Conservation (phyloP, 441 rosid genomes). For the Populus hybrid region DNA sequence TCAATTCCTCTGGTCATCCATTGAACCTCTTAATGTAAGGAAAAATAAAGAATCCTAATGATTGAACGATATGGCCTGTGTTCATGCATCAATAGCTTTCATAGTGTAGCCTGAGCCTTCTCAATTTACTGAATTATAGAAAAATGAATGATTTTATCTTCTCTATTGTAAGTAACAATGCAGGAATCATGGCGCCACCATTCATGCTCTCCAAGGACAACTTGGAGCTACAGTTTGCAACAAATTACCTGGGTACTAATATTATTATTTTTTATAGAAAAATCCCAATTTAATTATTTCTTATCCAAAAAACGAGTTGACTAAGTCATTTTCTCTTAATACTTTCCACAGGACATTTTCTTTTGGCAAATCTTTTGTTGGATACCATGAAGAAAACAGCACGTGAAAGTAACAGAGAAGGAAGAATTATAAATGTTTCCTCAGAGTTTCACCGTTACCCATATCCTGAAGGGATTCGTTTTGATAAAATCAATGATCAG, state of each 20-base stretch:
- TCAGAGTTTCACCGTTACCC: constrained; percentile 46
- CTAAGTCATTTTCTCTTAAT: neutral
- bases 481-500: constrained; percentile 47
- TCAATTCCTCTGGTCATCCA: constrained; percentile 29
- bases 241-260: constrained; percentile 29
- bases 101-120: neutral
- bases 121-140: neutral
- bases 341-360: constrained; percentile 41
- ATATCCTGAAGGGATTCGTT: constrained; percentile 53
- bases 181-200: constrained; percentile 34
- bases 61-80: neutral
- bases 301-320: neutral
- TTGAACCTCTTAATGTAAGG: constrained; percentile 40
- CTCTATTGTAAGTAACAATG: constrained; percentile 33
- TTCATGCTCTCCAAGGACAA: constrained; percentile 31
- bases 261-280: neutral
- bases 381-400: constrained; percentile 41
- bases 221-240: constrained; percentile 34
- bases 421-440: constrained; percentile 53
- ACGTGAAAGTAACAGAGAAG: constrained; percentile 24
- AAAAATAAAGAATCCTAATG: neutral
- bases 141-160: neutral
- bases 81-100: neutral
- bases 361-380: constrained; percentile 35
- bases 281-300: neutral